These are phyloP conservation scores for Monilinia laxa DNA, from an alignment of 2,329 filamentous ascomycete species.

Conservation along the genomic window DNA sequence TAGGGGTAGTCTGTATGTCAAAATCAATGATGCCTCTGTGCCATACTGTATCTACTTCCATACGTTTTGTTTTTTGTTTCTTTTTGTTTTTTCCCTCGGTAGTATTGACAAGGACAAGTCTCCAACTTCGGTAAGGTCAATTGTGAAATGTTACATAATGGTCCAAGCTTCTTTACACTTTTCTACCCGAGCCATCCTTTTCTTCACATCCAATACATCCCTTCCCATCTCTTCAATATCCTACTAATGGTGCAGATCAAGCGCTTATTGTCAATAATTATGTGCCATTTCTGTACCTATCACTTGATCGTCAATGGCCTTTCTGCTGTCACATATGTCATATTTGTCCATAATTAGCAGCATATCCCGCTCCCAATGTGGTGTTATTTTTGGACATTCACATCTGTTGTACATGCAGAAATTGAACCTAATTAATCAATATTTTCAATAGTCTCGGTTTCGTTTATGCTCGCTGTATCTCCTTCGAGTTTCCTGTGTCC, in stretches of 20 bases:
- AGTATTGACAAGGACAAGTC: background rate
- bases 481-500: background rate
- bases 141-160: slow-evolving; percentile 1
- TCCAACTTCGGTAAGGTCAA: background rate
- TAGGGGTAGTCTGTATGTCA: background rate
- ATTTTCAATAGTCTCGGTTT: slow-evolving; percentile 21
- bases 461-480: background rate
- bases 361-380: slow-evolving; percentile 9
- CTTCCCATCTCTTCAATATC: background rate
- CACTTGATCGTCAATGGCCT: slow-evolving; percentile 10
- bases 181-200: background rate
- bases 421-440: slow-evolving; percentile 23
- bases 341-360: slow-evolving; percentile 24
- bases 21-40: slow-evolving; percentile 12
- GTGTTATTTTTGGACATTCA: slow-evolving; percentile 25
- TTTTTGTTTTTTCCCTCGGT: background rate
- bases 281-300: slow-evolving; percentile 10
- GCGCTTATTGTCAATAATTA: slow-evolving; percentile 23
- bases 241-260: slow-evolving; percentile 23
- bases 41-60: background rate
- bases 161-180: slow-evolving; percentile 9
- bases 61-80: no score
- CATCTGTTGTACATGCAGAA: slow-evolving; percentile 11
- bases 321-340: background rate
- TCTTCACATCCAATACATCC: slow-evolving; percentile 5